Conservation (phyloP, 352 stramenopile genomes). For the Pythium monospermum region DNA sequence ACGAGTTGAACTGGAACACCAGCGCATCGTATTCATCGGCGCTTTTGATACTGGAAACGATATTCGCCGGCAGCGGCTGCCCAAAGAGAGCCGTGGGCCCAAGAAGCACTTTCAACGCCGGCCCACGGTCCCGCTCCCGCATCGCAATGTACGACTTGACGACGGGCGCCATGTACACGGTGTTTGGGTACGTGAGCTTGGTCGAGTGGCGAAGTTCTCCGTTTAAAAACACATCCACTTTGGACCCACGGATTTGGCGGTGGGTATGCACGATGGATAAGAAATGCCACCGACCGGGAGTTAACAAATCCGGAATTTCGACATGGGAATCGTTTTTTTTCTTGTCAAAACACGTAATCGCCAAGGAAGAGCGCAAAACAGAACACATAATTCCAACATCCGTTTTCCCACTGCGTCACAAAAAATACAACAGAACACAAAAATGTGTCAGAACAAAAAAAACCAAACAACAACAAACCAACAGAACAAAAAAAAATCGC, state of each 20-base stretch:
- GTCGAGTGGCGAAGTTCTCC: conserved; percentile 65
- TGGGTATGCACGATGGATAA: conserved; percentile 83
- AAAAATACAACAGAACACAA: conserved; percentile 4
- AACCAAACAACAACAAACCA: neutral
- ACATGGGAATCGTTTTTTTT: conserved; percentile 83
- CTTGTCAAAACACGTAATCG: conserved; percentile 82
- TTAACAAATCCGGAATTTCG: conserved; percentile 65
- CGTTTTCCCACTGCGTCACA: conserved; percentile 42
- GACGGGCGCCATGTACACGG: conserved; percentile 62
- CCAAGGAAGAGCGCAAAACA: conserved; percentile 67
- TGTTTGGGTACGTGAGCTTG: conserved; percentile 76
- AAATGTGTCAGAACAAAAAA: neutral
- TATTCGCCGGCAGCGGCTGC: conserved; percentile 28
- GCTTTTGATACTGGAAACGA: conserved; percentile 31
- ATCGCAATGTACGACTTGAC: conserved; percentile 77
- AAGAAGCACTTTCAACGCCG: conserved; percentile 52
- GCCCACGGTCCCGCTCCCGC: conserved; percentile 62
- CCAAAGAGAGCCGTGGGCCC: conserved; percentile 43
- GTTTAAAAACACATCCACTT: conserved; percentile 80
- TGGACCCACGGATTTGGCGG: conserved; percentile 75
- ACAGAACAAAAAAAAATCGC: neutral
- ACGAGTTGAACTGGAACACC: conserved; percentile 42
- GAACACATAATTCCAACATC: conserved; percentile 76
- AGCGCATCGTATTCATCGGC: conserved; percentile 39
- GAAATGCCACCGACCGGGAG: conserved; percentile 69